phyloP scores from a whole-genome alignment of 345 rosid genomes.

The Leavenworthia alabamica region DNA sequence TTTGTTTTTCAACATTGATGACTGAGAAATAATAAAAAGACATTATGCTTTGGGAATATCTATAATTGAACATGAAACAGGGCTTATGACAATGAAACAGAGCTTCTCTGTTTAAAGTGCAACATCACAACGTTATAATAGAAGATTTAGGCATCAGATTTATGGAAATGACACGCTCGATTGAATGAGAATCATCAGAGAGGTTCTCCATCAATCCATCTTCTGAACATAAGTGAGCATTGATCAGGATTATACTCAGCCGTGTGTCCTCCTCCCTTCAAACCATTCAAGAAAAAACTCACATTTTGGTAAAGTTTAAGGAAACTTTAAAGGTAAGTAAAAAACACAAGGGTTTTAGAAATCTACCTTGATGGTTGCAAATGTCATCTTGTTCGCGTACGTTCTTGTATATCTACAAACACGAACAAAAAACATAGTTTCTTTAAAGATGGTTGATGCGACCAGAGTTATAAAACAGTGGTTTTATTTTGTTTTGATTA shows the following conservation, averaged over 20 bases:
- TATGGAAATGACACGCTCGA: neutral
- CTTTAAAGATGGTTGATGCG: neutral
- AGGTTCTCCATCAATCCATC: slow-evolving; percentile 30
- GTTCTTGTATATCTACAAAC: slow-evolving; percentile 38
- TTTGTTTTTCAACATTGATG: slow-evolving; percentile 13
- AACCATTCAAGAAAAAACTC: neutral
- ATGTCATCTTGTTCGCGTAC: slow-evolving; percentile 59
- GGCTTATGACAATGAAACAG: neutral
- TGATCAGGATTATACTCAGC: slow-evolving; percentile 50
- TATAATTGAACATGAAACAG: neutral
- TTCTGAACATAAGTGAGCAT: slow-evolving; percentile 39
- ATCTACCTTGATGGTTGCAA: slow-evolving; percentile 62
- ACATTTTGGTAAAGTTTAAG: too few relatives aligned
- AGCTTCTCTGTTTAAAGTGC: neutral
- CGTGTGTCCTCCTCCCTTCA: slow-evolving; percentile 69
- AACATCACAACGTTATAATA: neutral
- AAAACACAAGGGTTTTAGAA: neutral
- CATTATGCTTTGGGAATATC: neutral
- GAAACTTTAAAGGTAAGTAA: too few relatives aligned
- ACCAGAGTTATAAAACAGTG: neutral
- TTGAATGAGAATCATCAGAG: slow-evolving; percentile 2
- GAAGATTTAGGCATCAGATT: neutral
- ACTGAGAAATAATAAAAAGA: slow-evolving; percentile 2
- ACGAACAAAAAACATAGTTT: neutral
- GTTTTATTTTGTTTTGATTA: slow-evolving; percentile 11